Evolutionary conservation across 768 basidiomycete genomes (phyloP).

Genomic region (Crepidotus variabilis): DNA sequence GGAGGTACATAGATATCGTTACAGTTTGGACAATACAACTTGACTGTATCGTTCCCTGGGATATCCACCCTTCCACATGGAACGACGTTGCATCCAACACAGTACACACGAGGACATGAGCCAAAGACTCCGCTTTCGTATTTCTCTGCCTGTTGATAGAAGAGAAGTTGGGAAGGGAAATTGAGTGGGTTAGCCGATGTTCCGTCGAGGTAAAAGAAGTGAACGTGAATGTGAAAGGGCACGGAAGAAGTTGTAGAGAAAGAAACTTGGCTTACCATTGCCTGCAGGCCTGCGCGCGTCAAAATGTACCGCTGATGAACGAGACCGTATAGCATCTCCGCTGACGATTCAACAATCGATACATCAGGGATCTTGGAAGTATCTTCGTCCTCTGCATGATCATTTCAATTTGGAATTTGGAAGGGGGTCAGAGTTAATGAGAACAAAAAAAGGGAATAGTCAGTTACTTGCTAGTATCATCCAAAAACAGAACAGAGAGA

Average conservation of each 20-base stretch:
- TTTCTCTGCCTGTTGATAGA: slow-evolving; percentile 74
- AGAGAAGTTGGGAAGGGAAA: too few relatives aligned
- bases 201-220: too few relatives aligned
- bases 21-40: slow-evolving; percentile 97
- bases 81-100: slow-evolving; percentile 82
- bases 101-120: slow-evolving; percentile 93
- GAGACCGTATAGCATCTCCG: slow-evolving; percentile 95
- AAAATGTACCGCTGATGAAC: slow-evolving; percentile 98
- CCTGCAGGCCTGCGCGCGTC: slow-evolving; percentile 88
- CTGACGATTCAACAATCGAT: slow-evolving; percentile 95
- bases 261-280: slow-evolving; percentile 62
- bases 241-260: too few relatives aligned
- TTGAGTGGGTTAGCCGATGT: too few relatives aligned
- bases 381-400: slow-evolving; percentile 70
- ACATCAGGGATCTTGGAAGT: slow-evolving; percentile 96
- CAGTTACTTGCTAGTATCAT: not conserved
- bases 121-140: slow-evolving; percentile 92
- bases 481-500: slow-evolving; percentile 2
- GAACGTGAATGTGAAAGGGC: not conserved
- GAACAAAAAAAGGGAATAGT: slow-evolving; percentile 7
- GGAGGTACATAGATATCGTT: slow-evolving; percentile 96
- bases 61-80: slow-evolving; percentile 95
- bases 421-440: slow-evolving; percentile 6
- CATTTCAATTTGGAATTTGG: too few relatives aligned
- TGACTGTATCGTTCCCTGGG: slow-evolving; percentile 95